These are phyloP conservation scores for Nitzschia sp. DNA, from an alignment of 108 stramenopile genomes.

Conservation along the genomic window DNA sequence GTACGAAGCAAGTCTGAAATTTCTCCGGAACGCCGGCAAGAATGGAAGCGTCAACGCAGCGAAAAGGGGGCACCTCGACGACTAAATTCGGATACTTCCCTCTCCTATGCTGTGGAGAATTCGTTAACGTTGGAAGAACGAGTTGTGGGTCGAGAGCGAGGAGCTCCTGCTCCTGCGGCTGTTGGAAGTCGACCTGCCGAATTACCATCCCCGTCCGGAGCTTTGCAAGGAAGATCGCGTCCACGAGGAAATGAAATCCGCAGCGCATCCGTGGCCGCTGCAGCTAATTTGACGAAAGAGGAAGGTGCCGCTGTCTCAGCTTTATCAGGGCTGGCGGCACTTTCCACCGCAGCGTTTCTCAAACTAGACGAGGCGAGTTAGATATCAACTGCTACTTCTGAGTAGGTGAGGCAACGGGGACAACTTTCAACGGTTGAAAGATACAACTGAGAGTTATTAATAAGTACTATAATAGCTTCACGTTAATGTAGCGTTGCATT, in stretches of 20 bases:
- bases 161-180: neutral
- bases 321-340: constrained; percentile 41
- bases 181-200: neutral
- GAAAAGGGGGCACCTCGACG: constrained; percentile 8
- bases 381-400: too few relatives aligned
- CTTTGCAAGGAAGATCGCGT: constrained; percentile 22
- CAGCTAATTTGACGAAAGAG: constrained; percentile 1
- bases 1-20: constrained; percentile 25
- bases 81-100: constrained; percentile 9
- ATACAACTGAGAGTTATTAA: too few relatives aligned
- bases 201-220: constrained; percentile 29
- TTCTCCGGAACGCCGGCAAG: constrained; percentile 35
- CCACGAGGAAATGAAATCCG: neutral
- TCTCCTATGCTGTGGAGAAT: constrained; percentile 27
- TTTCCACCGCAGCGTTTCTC: constrained; percentile 47
- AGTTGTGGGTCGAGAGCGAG: constrained; percentile 29
- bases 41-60: constrained; percentile 36
- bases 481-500: neutral
- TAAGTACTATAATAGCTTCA: neutral
- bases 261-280: neutral
- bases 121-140: constrained; percentile 31
- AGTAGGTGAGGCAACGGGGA: too few relatives aligned
- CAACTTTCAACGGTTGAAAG: too few relatives aligned
- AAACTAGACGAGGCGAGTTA: constrained; percentile 31
- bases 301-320: constrained; percentile 15